These are phyloP conservation scores for Eucalyptus erythrocorys DNA, from an alignment of 345 rosid genomes.

Conservation along the genomic window DNA sequence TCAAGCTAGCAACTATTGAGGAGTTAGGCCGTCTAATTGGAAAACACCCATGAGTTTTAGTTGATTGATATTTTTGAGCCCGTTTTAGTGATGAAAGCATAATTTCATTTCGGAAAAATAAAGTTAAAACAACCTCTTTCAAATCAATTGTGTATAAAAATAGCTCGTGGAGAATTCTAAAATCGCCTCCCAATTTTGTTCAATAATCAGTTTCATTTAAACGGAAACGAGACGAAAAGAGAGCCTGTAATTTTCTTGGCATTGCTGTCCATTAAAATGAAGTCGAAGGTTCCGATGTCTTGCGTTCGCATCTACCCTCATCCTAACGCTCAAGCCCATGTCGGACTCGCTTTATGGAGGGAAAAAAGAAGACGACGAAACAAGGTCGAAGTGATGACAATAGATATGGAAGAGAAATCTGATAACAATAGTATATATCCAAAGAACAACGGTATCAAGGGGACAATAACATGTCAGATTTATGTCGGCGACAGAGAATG, in stretches of 20 bases:
- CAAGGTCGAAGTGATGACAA: not conserved
- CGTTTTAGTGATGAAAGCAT: not conserved
- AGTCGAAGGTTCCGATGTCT: not conserved
- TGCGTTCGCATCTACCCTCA: not conserved
- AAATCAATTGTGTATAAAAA: not conserved
- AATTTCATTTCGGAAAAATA: not conserved
- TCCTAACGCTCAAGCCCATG: not conserved
- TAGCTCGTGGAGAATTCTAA: not conserved
- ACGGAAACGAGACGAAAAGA: not conserved
- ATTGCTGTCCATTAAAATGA: not conserved
- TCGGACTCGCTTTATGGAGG: not conserved
- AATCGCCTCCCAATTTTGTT: not conserved
- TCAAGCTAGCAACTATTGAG: not conserved
- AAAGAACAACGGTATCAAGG: not conserved
- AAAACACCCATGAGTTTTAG: not conserved
- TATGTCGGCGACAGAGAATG: not conserved
- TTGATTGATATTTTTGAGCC: not conserved
- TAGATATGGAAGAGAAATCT: not conserved
- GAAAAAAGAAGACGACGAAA: not conserved
- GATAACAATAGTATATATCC: not conserved
- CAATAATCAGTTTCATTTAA: not conserved
- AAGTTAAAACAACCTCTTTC: not conserved
- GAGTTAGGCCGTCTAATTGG: not conserved
- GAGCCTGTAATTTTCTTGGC: not conserved
- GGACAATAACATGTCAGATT: not conserved